Evolutionary conservation across 345 rosid species (phyloP), one percentile per base, ranked within the genome.

Genomic region (Gossypium australe): DNA sequence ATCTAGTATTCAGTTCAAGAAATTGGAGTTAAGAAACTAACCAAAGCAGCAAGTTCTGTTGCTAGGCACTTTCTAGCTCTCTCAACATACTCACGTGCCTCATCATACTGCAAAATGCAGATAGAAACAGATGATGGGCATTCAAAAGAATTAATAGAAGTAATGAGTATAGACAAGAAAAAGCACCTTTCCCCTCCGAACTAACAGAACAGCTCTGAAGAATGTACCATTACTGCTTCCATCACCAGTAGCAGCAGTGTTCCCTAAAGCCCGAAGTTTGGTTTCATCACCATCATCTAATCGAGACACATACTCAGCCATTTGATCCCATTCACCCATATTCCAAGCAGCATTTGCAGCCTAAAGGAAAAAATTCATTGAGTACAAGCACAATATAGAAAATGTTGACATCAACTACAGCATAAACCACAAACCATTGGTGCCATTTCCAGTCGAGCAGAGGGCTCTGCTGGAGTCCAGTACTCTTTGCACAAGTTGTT

Each of bases 311-410:
- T 93, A 95, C 83, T 95, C 99, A 13, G 94, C 94, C 99, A 95
- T 95, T 82, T 93, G 98, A 80, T 95, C 98, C 99, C 99, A 95
- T 78, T 95, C 98, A 61, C 98, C 98, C 99, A 95, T 95, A 78
- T 91, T 95, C 99, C 98, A 95, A 73, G 99, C 99, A 86, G 99
- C 99, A 51, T 13, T 55, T 79, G 98, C 98, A 77, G 99, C 99
- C 99, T 94, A 79, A 51, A 61, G 49, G 18, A 80, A 70, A 34
- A 72, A 74, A 20, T 60, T 75, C 43, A 51, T 53, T 5, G 25
- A 69, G 9, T 16, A 62, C 78, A 79, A 67, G 53, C 51, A 59
- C 44, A 27, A 20, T 38, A 73, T n/a, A 69, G 47, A 72, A 55
- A 73, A 7, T 71, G 18, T 70, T 74, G 45, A 5, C 58, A 80